phyloP scores from a whole-genome alignment of 2,329 filamentous ascomycete species.

The Dothistroma septosporum region DNA sequence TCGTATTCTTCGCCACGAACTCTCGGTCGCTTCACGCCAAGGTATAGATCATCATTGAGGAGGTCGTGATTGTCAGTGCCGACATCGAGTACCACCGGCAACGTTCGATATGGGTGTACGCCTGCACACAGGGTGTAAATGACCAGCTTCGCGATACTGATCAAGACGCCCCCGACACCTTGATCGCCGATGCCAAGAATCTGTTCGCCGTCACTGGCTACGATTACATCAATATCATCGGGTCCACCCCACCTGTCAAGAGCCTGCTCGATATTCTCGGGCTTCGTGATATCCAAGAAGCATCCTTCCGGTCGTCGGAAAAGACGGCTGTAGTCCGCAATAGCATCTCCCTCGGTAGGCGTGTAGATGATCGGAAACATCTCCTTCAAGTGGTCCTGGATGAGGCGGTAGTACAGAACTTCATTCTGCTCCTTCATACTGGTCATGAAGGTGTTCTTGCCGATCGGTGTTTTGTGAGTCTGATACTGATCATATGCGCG shows the following conservation, averaged over 20 bases:
- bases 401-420: conserved; percentile 73
- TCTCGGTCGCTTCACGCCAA: conserved; percentile 66
- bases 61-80: conserved; percentile 77
- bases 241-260: conserved; percentile 63
- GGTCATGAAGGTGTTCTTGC: conserved; percentile 84
- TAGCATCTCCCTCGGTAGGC: conserved; percentile 83
- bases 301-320: conserved; percentile 78
- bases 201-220: conserved; percentile 68
- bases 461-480: conserved; percentile 58
- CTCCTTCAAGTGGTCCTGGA: conserved; percentile 74
- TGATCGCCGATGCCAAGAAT: conserved; percentile 89
- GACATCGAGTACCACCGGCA: conserved; percentile 80
- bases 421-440: conserved; percentile 82
- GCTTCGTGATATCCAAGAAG: conserved; percentile 70
- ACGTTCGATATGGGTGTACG: conserved; percentile 70
- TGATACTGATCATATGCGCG: conserved; percentile 79
- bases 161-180: conserved; percentile 78
- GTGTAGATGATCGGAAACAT: conserved; percentile 93
- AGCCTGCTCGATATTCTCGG: conserved; percentile 61
- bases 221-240: conserved; percentile 82
- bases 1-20: conserved; percentile 70
- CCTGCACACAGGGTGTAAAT: conserved; percentile 84
- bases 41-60: conserved; percentile 71
- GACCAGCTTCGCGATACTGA: conserved; percentile 77
- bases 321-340: conserved; percentile 73